phyloP scores from a whole-genome alignment of 441 rosid species.

The Capsella rubella region DNA sequence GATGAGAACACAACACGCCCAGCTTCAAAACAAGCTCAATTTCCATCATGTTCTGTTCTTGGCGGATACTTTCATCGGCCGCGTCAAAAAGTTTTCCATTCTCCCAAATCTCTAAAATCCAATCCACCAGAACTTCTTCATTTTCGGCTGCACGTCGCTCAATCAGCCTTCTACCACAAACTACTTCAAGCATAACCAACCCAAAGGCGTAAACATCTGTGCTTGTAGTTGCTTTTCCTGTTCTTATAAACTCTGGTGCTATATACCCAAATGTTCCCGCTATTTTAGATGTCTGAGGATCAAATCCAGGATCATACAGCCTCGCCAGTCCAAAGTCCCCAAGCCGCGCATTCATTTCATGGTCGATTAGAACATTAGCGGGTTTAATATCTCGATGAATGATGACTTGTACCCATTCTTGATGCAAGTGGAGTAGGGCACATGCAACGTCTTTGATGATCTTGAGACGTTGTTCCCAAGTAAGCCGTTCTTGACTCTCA shows the following conservation, averaged over 20 bases:
- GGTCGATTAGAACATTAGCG: slow-evolving; percentile 48
- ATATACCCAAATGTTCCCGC: slow-evolving; percentile 57
- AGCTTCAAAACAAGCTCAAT: slow-evolving; percentile 43
- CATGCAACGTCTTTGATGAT: slow-evolving; percentile 49
- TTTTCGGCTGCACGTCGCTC: slow-evolving; percentile 26
- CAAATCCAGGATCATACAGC: slow-evolving; percentile 46
- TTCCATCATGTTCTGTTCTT: background rate
- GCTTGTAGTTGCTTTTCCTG: slow-evolving; percentile 50
- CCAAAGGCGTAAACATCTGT: slow-evolving; percentile 48
- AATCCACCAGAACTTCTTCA: slow-evolving; percentile 42
- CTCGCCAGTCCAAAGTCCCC: slow-evolving; percentile 56
- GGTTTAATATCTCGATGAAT: slow-evolving; percentile 55
- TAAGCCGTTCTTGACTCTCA: slow-evolving; percentile 37
- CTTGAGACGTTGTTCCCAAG: slow-evolving; percentile 52
- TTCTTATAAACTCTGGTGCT: slow-evolving; percentile 51
- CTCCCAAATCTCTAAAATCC: slow-evolving; percentile 33
- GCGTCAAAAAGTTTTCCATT: background rate
- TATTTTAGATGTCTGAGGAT: slow-evolving; percentile 45
- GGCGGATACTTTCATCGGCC: background rate
- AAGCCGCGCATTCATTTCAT: slow-evolving; percentile 44
- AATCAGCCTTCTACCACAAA: slow-evolving; percentile 49
- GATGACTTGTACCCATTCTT: slow-evolving; percentile 52
- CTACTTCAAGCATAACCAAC: slow-evolving; percentile 51
- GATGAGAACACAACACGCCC: slow-evolving; percentile 48
- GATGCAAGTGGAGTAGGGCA: slow-evolving; percentile 49